These are phyloP conservation scores for Melastoma candidum DNA, from an alignment of 441 rosid genomes.

Conservation along the genomic window DNA sequence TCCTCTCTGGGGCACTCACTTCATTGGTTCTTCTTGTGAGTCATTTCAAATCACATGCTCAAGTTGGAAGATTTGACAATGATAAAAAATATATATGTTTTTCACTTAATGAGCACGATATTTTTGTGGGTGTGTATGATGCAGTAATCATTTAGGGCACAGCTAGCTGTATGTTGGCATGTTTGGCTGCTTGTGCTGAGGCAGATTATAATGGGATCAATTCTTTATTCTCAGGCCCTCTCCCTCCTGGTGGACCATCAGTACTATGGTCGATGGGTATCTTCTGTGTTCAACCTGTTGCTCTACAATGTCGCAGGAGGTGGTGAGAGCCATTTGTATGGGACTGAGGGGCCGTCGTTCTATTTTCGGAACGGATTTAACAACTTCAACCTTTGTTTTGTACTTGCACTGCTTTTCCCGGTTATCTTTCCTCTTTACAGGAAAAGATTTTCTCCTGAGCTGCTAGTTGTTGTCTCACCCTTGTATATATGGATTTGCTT, in stretches of 20 bases:
- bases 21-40: slow-evolving; percentile 53
- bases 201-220: slow-evolving; percentile 4
- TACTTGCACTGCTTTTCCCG: slow-evolving; percentile 67
- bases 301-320: slow-evolving; percentile 85
- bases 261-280: slow-evolving; percentile 73
- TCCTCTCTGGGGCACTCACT: slow-evolving; percentile 54
- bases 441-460: slow-evolving; percentile 61
- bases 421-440: slow-evolving; percentile 49
- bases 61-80: slow-evolving; percentile 3
- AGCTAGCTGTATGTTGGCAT: no score
- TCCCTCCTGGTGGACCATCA: slow-evolving; percentile 56
- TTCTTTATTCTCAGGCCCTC: slow-evolving; percentile 44
- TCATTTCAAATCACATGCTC: slow-evolving; percentile 2
- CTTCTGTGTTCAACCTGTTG: slow-evolving; percentile 75
- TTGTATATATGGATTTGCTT: slow-evolving; percentile 85
- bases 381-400: slow-evolving; percentile 81
- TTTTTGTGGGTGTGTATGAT: slow-evolving; percentile 3
- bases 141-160: neutral
- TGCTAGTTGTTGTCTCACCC: slow-evolving; percentile 71
- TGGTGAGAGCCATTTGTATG: slow-evolving; percentile 92
- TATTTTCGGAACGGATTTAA: slow-evolving; percentile 82
- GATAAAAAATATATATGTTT: neutral
- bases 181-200: neutral
- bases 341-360: slow-evolving; percentile 63
- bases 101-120: neutral